Evolutionary conservation across 2,329 filamentous ascomycete species (phyloP).

Genomic region (Byssothecium circinans): DNA sequence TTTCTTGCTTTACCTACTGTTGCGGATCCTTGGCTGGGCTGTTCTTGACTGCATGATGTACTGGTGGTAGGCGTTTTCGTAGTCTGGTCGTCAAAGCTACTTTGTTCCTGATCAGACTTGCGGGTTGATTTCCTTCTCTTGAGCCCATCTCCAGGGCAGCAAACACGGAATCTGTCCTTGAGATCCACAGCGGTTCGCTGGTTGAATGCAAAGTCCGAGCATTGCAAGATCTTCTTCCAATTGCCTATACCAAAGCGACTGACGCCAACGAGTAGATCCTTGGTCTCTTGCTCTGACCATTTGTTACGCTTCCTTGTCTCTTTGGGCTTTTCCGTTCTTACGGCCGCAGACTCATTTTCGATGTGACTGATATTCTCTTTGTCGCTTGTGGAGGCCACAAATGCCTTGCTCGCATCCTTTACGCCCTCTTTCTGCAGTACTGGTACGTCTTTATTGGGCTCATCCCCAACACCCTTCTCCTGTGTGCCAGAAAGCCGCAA

Average conservation of each 20-base stretch:
- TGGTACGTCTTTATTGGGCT: background rate
- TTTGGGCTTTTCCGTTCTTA: conserved; percentile 25
- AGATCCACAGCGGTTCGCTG: conserved; percentile 63
- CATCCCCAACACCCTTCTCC: conserved; percentile 6
- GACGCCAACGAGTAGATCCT: conserved; percentile 60
- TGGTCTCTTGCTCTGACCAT: conserved; percentile 66
- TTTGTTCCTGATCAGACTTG: conserved; percentile 36
- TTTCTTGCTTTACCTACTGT: background rate
- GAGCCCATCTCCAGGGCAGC: conserved; percentile 48
- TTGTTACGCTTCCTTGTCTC: conserved; percentile 58
- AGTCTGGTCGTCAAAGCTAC: background rate
- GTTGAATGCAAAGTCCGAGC: conserved; percentile 60
- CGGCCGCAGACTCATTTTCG: conserved; percentile 1
- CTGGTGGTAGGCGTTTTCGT: background rate
- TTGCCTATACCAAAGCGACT: conserved; percentile 64
- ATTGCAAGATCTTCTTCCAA: conserved; percentile 64
- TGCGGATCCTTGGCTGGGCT: background rate
- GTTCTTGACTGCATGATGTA: conserved; percentile 1
- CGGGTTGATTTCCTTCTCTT: conserved; percentile 39
- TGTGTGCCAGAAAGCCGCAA: conserved; percentile 12
- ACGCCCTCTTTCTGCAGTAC: background rate
- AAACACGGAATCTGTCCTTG: conserved; percentile 63
- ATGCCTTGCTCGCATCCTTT: background rate
- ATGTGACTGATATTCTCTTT: conserved; percentile 3
- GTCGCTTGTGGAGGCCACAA: conserved; percentile 1